phyloP scores from a whole-genome alignment of 2,329 filamentous ascomycete species.

The Aschersonia sp. region DNA sequence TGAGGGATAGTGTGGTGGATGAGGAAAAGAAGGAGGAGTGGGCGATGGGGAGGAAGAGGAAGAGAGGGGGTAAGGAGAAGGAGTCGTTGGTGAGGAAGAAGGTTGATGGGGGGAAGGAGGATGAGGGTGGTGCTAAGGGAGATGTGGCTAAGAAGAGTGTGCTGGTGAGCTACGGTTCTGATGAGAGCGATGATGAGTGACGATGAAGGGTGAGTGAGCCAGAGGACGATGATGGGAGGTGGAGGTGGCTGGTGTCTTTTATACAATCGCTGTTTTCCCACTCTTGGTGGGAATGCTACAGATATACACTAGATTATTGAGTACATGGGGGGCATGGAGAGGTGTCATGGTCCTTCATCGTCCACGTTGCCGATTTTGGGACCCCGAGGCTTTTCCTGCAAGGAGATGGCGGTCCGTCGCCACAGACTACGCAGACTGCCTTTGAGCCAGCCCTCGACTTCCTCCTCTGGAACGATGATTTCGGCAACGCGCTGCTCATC shows the following conservation, averaged over 20 bases:
- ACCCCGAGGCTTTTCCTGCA: slow-evolving; percentile 23
- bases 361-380: slow-evolving; percentile 26
- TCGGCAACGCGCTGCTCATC: slow-evolving; percentile 53
- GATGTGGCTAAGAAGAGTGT: slow-evolving; percentile 10
- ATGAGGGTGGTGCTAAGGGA: slow-evolving; percentile 4
- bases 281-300: no score
- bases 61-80: slow-evolving; percentile 20
- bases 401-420: slow-evolving; percentile 31
- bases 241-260: no score
- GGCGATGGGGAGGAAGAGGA: slow-evolving; percentile 19
- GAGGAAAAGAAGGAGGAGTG: slow-evolving; percentile 18
- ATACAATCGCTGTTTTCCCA: no score
- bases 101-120: slow-evolving; percentile 5
- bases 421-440: slow-evolving; percentile 38
- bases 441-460: slow-evolving; percentile 57
- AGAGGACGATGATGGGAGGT: background rate
- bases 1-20: slow-evolving; percentile 6
- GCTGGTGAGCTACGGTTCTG: slow-evolving; percentile 43
- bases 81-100: slow-evolving; percentile 14
- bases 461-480: slow-evolving; percentile 51
- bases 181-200: slow-evolving; percentile 28
- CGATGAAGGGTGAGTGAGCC: background rate
- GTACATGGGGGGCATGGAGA: no score
- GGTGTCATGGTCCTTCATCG: slow-evolving; percentile 5
- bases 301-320: no score